Percentiles rank a stretch among this genome's conserved stretches.
phyloP scores from a whole-genome alignment of 2,329 filamentous ascomycete species.

The Colletotrichum neosansevieriae region DNA sequence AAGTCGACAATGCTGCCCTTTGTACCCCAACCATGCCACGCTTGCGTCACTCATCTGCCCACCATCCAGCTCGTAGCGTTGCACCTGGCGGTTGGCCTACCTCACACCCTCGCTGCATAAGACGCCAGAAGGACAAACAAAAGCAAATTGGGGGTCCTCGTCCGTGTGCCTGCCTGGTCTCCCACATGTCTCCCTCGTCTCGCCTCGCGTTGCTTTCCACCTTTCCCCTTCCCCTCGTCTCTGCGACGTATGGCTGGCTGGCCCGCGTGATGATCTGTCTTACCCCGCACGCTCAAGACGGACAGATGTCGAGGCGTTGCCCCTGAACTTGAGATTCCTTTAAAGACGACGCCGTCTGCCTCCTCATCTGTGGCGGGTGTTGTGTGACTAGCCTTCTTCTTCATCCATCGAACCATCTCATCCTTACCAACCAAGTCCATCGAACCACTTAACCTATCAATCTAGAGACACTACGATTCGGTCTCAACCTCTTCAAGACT shows the following conservation, averaged over 20 bases:
- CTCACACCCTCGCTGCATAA: not conserved
- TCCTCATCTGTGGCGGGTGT: not conserved
- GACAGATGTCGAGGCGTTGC: constrained; percentile 27
- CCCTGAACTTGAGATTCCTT: constrained; percentile 35
- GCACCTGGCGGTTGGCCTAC: constrained; percentile 25
- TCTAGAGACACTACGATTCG: too few relatives aligned
- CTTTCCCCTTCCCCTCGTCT: constrained; percentile 4
- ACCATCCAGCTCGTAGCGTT: constrained; percentile 25
- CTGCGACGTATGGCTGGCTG: constrained; percentile 29
- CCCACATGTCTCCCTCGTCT: constrained; percentile 9
- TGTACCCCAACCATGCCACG: constrained; percentile 13
- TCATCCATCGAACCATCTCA: constrained; percentile 21
- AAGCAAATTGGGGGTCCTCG: not conserved
- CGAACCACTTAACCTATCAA: too few relatives aligned
- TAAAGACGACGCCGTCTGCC: constrained; percentile 31
- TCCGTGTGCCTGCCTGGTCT: constrained; percentile 9
- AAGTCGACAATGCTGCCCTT: not conserved
- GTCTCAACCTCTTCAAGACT: too few relatives aligned
- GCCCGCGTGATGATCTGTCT: constrained; percentile 40
- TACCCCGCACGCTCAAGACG: constrained; percentile 41
- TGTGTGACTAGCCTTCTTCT: not conserved
- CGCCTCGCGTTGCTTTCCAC: not conserved
- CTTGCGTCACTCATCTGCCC: constrained; percentile 38
- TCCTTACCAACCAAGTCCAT: not conserved
- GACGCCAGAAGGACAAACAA: not conserved